Evolutionary conservation across 1,284 basidiomycete species (phyloP), one percentile per base, ranked within the genome.

Genomic region (Cryptococcus sp.): DNA sequence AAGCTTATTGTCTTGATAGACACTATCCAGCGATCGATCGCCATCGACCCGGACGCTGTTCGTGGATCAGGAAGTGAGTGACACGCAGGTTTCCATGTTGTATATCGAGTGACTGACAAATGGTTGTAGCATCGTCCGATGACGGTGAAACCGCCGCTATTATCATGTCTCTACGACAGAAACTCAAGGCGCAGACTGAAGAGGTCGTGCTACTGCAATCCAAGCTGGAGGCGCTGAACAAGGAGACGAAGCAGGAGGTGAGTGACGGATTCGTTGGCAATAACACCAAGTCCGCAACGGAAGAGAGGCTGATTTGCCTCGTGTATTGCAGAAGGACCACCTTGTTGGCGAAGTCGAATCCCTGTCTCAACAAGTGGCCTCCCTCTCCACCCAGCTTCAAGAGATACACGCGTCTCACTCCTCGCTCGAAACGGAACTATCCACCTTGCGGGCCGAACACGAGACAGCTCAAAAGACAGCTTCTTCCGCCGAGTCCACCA

Each of bases 111-210:
- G 43, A 43, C 25, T 20, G 25, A 20, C 4, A 10, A 4, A 19
- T 17, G 23, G 42, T 22, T n/a, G 11, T 20, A 20, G 30, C 61
- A 65, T 61, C 64, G 85, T 85, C 86, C 1, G 89, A 88, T 70
- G 88, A 84, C 66, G 83, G 86, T 1, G 91, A 94, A 71, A 85
- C 86, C 3, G 84, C 86, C 16, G 88, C 90, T 78, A 81, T 95
- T 46, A 87, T 95, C 60, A 83, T 85, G 16, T 90, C 89, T 2
- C 80, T 96, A 54, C 85, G 89, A 45, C 87, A 88, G 50, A 88
- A 90, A 57, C 87, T 96, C 62, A 85, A 85, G 47, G 85, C 83
- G 38, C 92, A 95, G 72, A 84, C 87, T 2, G 82, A 85, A 52
- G 91, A 96, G 56, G 70, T 81, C 11, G 70, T 78, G 19, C 63